Evolutionary conservation across 176 grass and related monocot species (phyloP).

Genomic region (Themeda triandra): DNA sequence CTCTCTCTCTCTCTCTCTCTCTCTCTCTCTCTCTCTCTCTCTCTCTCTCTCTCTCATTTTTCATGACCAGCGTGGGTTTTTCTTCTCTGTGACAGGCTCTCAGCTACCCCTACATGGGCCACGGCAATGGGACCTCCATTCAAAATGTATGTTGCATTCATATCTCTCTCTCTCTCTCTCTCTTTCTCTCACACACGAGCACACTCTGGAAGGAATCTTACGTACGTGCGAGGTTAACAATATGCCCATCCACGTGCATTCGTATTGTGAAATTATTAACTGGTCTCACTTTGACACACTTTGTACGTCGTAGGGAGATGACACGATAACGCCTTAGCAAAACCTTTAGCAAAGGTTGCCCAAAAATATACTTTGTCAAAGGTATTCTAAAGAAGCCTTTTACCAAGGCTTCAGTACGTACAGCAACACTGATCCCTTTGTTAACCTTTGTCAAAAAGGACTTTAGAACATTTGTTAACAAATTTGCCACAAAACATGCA

Average conservation of each 20-base stretch:
- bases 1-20: slow-evolving; percentile 26
- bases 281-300: neutral
- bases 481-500: neutral
- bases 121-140: slow-evolving; percentile 46
- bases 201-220: slow-evolving; percentile 7
- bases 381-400: slow-evolving; percentile 18
- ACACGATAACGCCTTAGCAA: neutral
- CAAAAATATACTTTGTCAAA: slow-evolving; percentile 22
- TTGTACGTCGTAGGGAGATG: neutral
- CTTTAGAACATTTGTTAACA: slow-evolving; percentile 9
- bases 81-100: slow-evolving; percentile 60
- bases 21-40: neutral
- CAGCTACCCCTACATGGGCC: slow-evolving; percentile 79
- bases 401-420: slow-evolving; percentile 8
- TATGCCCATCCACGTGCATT: slow-evolving; percentile 28
- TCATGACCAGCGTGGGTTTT: slow-evolving; percentile 25
- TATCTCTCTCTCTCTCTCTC: slow-evolving; percentile 1
- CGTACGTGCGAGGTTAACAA: neutral
- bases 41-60: neutral
- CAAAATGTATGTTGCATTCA: slow-evolving; percentile 52
- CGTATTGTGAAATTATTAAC: neutral
- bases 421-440: slow-evolving; percentile 19
- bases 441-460: slow-evolving; percentile 10
- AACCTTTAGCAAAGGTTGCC: neutral
- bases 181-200: slow-evolving; percentile 4